Percentiles rank a stretch among this genome's conserved stretches.
Conservation (phyloP, 805 yeast genomes). For the Nakazawaea ambrosiae region DNA sequence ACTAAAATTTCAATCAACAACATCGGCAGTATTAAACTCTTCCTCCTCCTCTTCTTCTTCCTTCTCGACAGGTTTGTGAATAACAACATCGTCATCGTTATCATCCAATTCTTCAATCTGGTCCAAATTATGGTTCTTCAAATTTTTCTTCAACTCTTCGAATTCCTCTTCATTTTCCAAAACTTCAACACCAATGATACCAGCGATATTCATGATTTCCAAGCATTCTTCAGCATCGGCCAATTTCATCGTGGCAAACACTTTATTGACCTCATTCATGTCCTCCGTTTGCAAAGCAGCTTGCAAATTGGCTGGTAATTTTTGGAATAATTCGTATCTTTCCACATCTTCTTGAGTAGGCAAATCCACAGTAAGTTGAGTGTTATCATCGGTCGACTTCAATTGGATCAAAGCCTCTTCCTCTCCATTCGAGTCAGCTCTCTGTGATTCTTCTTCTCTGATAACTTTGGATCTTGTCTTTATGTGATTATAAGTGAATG, state of each 20-base stretch:
- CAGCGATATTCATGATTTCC: slow-evolving; percentile 70
- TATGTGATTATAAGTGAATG: slow-evolving; percentile 70
- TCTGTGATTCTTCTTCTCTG: slow-evolving; percentile 35
- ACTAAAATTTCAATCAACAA: slow-evolving; percentile 35
- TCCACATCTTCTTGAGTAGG: slow-evolving; percentile 50
- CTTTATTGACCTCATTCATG: slow-evolving; percentile 75
- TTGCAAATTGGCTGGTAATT: slow-evolving; percentile 58
- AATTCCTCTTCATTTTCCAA: slow-evolving; percentile 72
- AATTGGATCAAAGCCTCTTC: slow-evolving; percentile 80
- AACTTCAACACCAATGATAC: slow-evolving; percentile 78
- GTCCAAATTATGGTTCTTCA: slow-evolving; percentile 21
- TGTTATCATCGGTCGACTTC: slow-evolving; percentile 78
- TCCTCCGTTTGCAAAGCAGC: slow-evolving; percentile 65
- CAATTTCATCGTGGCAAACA: slow-evolving; percentile 64
- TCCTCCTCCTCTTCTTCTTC: slow-evolving; percentile 13
- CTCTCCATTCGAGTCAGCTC: slow-evolving; percentile 34
- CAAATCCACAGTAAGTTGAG: slow-evolving; percentile 62
- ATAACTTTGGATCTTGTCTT: slow-evolving; percentile 66
- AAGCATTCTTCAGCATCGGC: slow-evolving; percentile 76
- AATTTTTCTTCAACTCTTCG: slow-evolving; percentile 43
- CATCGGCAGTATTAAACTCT: slow-evolving; percentile 25
- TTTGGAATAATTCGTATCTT: slow-evolving; percentile 47
- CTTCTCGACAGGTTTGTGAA: slow-evolving; percentile 15
- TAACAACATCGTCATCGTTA: slow-evolving; percentile 12
- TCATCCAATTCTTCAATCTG: slow-evolving; percentile 15